Conservation (phyloP, 768 basidiomycete genomes). For the Pulveroboletus sp. region DNA sequence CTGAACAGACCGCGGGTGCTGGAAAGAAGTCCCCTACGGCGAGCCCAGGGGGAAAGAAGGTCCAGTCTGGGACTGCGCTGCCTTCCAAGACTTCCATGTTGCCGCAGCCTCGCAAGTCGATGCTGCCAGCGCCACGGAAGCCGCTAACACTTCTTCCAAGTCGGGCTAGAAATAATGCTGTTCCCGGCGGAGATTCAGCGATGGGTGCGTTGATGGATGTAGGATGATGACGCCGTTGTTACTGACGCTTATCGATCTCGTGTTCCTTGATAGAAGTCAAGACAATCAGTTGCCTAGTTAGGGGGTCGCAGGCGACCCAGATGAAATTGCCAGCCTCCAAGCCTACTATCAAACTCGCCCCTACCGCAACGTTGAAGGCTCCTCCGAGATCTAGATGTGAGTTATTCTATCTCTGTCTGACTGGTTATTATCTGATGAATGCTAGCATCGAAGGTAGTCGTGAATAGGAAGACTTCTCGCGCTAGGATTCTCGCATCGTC, state of each 20-base stretch:
- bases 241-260: not conserved
- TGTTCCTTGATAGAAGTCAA: slow-evolving; percentile 6
- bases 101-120: slow-evolving; percentile 8
- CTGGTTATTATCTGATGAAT: slow-evolving; percentile 5
- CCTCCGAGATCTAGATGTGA: slow-evolving; percentile 6
- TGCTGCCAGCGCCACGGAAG: slow-evolving; percentile 11
- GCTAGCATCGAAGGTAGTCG: not conserved
- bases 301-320: slow-evolving; percentile 12
- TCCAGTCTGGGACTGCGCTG: slow-evolving; percentile 1
- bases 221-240: not conserved
- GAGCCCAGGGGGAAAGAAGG: slow-evolving; percentile 4
- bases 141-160: not conserved
- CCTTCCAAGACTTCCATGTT: not conserved
- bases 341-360: not conserved
- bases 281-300: slow-evolving; percentile 1
- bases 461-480: not conserved
- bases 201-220: slow-evolving; percentile 3
- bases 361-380: not conserved
- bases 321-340: not conserved
- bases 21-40: slow-evolving; percentile 3
- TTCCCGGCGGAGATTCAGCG: not conserved
- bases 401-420: not conserved
- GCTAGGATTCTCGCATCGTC: slow-evolving; percentile 6
- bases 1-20: not conserved
- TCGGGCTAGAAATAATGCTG: not conserved